Evolutionary conservation across 108 stramenopile genomes (phyloP).

Genomic region (Skeletonema tropicum): DNA sequence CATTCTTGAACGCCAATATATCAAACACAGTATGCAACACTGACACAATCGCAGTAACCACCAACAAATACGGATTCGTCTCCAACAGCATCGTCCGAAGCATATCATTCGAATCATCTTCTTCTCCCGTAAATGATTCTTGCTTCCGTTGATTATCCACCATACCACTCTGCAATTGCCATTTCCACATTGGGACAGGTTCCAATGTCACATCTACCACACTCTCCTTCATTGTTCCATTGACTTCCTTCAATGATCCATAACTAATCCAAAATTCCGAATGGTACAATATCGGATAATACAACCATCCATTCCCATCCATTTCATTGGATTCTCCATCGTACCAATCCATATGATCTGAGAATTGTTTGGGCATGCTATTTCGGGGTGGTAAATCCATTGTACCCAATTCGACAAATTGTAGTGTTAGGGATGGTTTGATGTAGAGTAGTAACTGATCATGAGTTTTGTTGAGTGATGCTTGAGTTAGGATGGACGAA

Average conservation of each 20-base stretch:
- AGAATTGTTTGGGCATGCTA: constrained; percentile 44
- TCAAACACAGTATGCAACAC: constrained; percentile 84
- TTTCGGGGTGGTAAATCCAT: constrained; percentile 33
- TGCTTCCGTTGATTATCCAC: constrained; percentile 60
- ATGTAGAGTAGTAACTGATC: constrained; percentile 58
- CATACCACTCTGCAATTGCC: constrained; percentile 69
- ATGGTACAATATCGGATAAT: constrained; percentile 68
- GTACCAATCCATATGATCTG: constrained; percentile 57
- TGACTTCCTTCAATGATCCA: constrained; percentile 60
- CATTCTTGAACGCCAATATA: constrained; percentile 84
- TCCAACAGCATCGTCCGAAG: constrained; percentile 63
- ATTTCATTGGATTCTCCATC: constrained; percentile 18
- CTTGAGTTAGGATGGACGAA: constrained; percentile 34
- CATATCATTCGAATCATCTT: constrained; percentile 49
- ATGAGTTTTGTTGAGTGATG: constrained; percentile 48
- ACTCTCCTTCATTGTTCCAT: constrained; percentile 54
- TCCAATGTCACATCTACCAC: constrained; percentile 52
- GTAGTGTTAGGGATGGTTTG: constrained; percentile 56
- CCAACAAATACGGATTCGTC: constrained; percentile 69
- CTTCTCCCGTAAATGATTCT: constrained; percentile 61
- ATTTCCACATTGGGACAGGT: constrained; percentile 65
- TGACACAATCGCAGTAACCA: constrained; percentile 62
- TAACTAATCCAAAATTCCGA: constrained; percentile 79
- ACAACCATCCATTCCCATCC: constrained; percentile 10
- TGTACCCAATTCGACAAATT: constrained; percentile 49